These are phyloP conservation scores for Globomyces pollinis-pini DNA, from an alignment of 192 early-diverging fungal genomes.

Conservation along the genomic window DNA sequence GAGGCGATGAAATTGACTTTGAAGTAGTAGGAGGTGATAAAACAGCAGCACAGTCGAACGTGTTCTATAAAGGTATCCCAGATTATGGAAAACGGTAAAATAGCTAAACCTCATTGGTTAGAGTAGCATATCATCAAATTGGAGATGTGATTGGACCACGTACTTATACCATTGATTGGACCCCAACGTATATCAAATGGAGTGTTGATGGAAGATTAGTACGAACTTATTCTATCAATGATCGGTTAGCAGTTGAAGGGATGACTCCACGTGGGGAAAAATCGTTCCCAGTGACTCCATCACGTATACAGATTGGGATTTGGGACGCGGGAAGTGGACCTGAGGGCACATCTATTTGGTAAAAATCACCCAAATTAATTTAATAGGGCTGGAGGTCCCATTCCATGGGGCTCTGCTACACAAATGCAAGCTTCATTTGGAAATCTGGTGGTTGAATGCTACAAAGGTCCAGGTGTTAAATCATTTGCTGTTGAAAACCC, in stretches of 20 bases:
- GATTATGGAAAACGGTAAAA: slow-evolving; percentile 1
- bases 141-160: background rate
- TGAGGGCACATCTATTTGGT: too few relatives aligned
- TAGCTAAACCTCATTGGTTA: too few relatives aligned
- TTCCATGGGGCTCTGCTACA: background rate
- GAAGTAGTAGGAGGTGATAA: slow-evolving; percentile 24
- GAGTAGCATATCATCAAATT: background rate
- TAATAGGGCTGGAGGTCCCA: slow-evolving; percentile 9
- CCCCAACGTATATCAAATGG: slow-evolving; percentile 16
- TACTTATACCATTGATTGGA: slow-evolving; percentile 31
- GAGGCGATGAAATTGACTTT: slow-evolving; percentile 41
- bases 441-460: background rate
- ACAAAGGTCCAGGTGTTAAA: too few relatives aligned
- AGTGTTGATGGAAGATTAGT: slow-evolving; percentile 22
- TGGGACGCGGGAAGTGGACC: too few relatives aligned
- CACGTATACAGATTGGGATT: background rate
- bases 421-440: background rate
- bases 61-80: slow-evolving; percentile 30
- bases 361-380: too few relatives aligned
- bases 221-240: slow-evolving; percentile 4
- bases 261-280: background rate
- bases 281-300: slow-evolving; percentile 3
- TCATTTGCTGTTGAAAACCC: too few relatives aligned
- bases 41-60: slow-evolving; percentile 19
- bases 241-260: background rate